Conservation (phyloP, 2,329 filamentous ascomycete species). For the Pseudogymnoascus verrucosus region DNA sequence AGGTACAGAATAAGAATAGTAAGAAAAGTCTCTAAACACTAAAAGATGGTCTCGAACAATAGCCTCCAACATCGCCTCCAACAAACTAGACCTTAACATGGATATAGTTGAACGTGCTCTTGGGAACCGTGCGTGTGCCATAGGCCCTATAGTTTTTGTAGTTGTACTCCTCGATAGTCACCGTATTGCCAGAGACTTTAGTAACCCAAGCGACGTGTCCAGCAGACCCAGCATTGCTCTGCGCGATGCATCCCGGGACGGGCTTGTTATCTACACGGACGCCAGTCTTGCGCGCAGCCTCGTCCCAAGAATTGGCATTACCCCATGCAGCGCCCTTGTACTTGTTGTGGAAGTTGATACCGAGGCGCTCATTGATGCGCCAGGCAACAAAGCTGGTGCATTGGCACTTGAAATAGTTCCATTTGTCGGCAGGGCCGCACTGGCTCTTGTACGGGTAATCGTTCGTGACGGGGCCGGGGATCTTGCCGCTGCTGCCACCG, state of each 20-base stretch:
- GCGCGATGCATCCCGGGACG: slow-evolving; percentile 11
- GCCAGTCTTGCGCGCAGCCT: slow-evolving; percentile 5
- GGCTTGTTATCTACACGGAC: slow-evolving; percentile 11
- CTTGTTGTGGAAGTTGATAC: slow-evolving; percentile 8
- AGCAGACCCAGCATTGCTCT: slow-evolving; percentile 11
- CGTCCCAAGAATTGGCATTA: background rate
- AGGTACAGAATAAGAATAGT: background rate
- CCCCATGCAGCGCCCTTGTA: slow-evolving; percentile 11
- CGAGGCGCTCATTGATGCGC: slow-evolving; percentile 12
- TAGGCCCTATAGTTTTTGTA: background rate
- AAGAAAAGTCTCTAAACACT: background rate
- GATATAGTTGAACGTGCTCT: slow-evolving; percentile 12
- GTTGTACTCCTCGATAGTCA: slow-evolving; percentile 14
- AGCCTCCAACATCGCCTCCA: background rate
- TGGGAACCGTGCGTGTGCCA: slow-evolving; percentile 6
- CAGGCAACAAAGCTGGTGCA: slow-evolving; percentile 13
- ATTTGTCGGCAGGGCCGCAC: slow-evolving; percentile 6
- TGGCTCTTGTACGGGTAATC: background rate
- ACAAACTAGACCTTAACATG: slow-evolving; percentile 7
- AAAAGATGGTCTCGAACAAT: background rate
- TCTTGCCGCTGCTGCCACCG: background rate
- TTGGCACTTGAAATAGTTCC: slow-evolving; percentile 13
- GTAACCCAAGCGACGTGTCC: slow-evolving; percentile 12
- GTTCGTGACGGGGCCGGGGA: background rate
- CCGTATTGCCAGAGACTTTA: background rate